A percentile compares a stretch with the other conserved stretches of the same genome.
Evolutionary conservation across 148 eudicot genomes (phyloP).

Genomic region (Rhododendron ferrugineum): DNA sequence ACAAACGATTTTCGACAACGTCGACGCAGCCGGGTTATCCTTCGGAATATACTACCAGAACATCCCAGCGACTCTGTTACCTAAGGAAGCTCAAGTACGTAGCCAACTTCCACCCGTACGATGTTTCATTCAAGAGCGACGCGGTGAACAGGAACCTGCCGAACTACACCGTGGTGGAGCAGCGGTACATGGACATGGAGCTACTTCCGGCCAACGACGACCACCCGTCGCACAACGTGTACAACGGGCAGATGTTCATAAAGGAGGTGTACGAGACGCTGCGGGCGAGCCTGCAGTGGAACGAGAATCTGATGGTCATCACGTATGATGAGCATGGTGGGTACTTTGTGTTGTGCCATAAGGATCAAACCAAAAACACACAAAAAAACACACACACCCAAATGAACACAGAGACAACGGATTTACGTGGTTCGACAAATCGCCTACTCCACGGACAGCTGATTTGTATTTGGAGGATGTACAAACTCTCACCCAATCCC

Average conservation of each 20-base stretch:
- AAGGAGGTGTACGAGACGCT: constrained; percentile 80
- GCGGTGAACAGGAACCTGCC: constrained; percentile 52
- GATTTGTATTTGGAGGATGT: too few species aligned
- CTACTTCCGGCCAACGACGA: constrained; percentile 33
- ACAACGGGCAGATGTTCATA: constrained; percentile 65
- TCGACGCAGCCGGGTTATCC: constrained; percentile 36
- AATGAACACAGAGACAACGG: too few species aligned
- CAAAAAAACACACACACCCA: too few species aligned
- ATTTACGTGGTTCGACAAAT: too few species aligned
- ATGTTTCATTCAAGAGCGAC: constrained; percentile 43
- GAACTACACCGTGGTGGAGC: constrained; percentile 61
- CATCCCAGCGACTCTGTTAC: constrained; percentile 41
- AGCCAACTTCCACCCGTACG: constrained; percentile 46
- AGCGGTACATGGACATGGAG: constrained; percentile 47
- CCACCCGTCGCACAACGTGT: constrained; percentile 70
- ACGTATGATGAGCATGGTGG: constrained; percentile 90
- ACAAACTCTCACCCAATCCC: too few species aligned
- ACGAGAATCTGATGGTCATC: constrained; percentile 53
- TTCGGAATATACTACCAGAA: too few species aligned
- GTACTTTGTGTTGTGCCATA: too few species aligned
- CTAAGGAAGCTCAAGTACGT: constrained; percentile 65
- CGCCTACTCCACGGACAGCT: too few species aligned
- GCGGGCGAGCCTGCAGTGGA: constrained; percentile 85
- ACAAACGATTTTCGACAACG: constrained; percentile 64
- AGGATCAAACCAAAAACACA: too few species aligned